Evolutionary conservation across 148 eudicot species (phyloP).

Genomic region (Cornus suecica): DNA sequence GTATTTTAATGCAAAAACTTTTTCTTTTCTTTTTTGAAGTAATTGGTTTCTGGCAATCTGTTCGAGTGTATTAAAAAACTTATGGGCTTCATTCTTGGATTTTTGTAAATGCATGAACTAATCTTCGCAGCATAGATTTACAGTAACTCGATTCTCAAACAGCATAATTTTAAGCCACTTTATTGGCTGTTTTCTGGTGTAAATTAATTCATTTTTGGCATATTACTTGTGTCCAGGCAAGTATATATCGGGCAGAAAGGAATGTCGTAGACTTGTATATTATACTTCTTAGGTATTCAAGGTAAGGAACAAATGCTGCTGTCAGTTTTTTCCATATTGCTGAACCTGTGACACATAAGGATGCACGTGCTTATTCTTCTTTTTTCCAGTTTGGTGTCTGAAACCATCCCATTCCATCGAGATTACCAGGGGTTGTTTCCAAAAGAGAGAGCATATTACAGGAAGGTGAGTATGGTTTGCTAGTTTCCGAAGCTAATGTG

Average conservation of each 20-base stretch:
- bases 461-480: constrained; percentile 43
- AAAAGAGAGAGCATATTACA: constrained; percentile 53
- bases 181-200: constrained; percentile 5
- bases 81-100: too few relatives aligned
- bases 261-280: constrained; percentile 77
- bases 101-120: background rate
- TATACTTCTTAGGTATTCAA: constrained; percentile 86
- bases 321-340: constrained; percentile 14
- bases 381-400: constrained; percentile 77
- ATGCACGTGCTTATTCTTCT: constrained; percentile 17
- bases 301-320: constrained; percentile 41
- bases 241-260: constrained; percentile 67
- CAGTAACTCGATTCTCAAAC: background rate
- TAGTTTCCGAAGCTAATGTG: background rate
- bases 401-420: constrained; percentile 88
- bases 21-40: too few relatives aligned
- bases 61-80: background rate
- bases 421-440: constrained; percentile 66
- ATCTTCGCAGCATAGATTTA: background rate
- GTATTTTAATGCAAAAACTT: background rate
- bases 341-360: constrained; percentile 1
- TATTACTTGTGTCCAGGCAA: constrained; percentile 45
- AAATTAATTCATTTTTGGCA: constrained; percentile 6
- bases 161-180: background rate
- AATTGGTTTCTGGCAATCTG: background rate